Evolutionary conservation across 805 yeast species (phyloP).

Genomic region (Sungouiella thailandica): DNA sequence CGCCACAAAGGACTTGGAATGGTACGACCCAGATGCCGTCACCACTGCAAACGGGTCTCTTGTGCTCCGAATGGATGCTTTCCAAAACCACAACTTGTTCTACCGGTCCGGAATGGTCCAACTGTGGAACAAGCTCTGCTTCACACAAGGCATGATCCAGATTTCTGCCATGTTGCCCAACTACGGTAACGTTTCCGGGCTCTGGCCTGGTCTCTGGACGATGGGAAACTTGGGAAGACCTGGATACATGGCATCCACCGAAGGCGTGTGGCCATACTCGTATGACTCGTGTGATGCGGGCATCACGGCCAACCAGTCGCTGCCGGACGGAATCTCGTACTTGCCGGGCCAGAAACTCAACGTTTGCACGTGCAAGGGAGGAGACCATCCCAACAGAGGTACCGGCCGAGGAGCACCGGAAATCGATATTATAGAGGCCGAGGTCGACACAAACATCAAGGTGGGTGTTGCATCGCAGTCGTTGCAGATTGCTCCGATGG

Average conservation of each 20-base stretch:
- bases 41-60: conserved; percentile 37
- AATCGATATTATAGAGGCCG: conserved; percentile 22
- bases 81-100: conserved; percentile 29
- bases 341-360: conserved; percentile 34
- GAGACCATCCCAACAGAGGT: conserved; percentile 35
- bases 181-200: conserved; percentile 26
- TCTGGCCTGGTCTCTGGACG: conserved; percentile 39
- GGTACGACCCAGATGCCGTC: conserved; percentile 42
- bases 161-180: conserved; percentile 28
- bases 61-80: conserved; percentile 33
- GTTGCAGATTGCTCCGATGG: conserved; percentile 40
- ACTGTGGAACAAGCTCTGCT: conserved; percentile 36
- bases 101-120: conserved; percentile 39
- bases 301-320: conserved; percentile 34
- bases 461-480: conserved; percentile 32
- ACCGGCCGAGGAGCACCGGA: conserved; percentile 37
- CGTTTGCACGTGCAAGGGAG: conserved; percentile 29
- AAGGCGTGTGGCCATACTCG: conserved; percentile 38
- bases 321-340: conserved; percentile 35
- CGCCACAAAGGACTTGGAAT: conserved; percentile 40
- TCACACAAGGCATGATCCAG: conserved; percentile 28
- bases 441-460: conserved; percentile 11
- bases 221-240: conserved; percentile 36
- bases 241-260: conserved; percentile 31
- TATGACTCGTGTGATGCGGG: conserved; percentile 35